Base-by-base conservation (phyloP, 441 rosid species). In the Jatropha podagrica region DNA sequence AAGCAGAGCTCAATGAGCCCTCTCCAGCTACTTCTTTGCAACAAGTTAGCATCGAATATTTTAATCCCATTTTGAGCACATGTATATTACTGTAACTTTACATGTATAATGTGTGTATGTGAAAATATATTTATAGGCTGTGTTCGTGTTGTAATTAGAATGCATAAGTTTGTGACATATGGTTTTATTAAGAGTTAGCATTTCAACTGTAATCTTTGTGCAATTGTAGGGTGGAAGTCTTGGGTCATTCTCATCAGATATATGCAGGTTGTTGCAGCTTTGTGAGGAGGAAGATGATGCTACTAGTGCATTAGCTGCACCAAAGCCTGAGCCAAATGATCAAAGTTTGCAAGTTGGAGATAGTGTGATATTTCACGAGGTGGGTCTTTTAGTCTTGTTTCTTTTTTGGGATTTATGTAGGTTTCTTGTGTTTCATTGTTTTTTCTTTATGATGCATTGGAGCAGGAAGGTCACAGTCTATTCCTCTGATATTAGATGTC, bases 231-330 rank as follows among this genome's bases (percentile, higher is more conserved):
- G 95, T 75, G 97, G 88, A 74, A 91, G 93, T 83, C 80, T 91
- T 49, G 96, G 92, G 42, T 88, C 98, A 40, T 96, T 96, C 90
- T 90, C 98, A 7, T 81, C 98, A 0, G 99, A 96, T 82, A 94
- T 94, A 77, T 90, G 91, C 77, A 91, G 98, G 81, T 83, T 96
- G 81, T 84, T 96, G 82, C 98, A 96, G 85, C 96, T 92, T 41
- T 85, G 92, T 64, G 98, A 94, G 79, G 99, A 96, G 84, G 96
- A 96, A 83, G 99, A 96, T 85, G 99, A 94, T 83, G 99, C 98
- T 14, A 90, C 97, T 72, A 96, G 99, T 81, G 80, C 87, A 52
- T 82, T 94, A 78, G 86, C 95, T 76, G 86, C 92, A 1, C 97
- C 97, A 46, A 96, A 96, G 92, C 86, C 89, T 0, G 95, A 94